Evolutionary conservation across 495 filamentous ascomycete species (phyloP), one percentile per base, ranked within the genome.

Genomic region (Daldinia concentrica): DNA sequence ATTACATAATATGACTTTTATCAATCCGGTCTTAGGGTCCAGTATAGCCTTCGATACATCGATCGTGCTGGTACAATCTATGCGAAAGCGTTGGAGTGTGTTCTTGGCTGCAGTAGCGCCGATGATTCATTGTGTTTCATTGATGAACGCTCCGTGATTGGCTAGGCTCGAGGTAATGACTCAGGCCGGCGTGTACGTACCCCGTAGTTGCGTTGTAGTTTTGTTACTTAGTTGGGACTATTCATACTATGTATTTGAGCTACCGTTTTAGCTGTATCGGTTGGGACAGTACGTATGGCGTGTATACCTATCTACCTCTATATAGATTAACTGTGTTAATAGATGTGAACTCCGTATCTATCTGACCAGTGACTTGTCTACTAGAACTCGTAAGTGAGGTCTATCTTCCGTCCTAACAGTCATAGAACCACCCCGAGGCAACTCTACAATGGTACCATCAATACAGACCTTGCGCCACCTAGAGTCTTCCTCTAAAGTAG

Each of bases 391-490:
- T 30, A 83, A 58, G 52, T 71, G 73, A 54, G 65, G 71, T 34
- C 67, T 60, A 15, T 67, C 69, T 48, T 79, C 76, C 66, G 68
- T 79, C 29, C 51, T 39, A 0, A 96, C 82, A 57, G 89, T 86
- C 79, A 95, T 87, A 87, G 87, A 91, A 6, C 95, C 94, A 0
- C 85, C 88, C 66, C 85, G 71, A 50, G 89, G 88, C 17, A 97
- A 76, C 61, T 84, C 85, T 9, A 97, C 86, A 69, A 97, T 94
- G 64, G 90, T 91, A 12, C 95, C 95, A 81, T 98, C 95, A 24
- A 98, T 82, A 75, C 94, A 98, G 2, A 96, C 86, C 66, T 93
- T 87, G 63, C 94, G 82, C 93, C 93, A 97, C 68, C 87, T 82
- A 45, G 87, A 75, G 54, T 91, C 87, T 14, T 74, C 64, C 71